Percentiles rank a stretch among this genome's conserved stretches.
phyloP scores from a whole-genome alignment of 768 basidiomycete genomes.

The Lactarius indigo region DNA sequence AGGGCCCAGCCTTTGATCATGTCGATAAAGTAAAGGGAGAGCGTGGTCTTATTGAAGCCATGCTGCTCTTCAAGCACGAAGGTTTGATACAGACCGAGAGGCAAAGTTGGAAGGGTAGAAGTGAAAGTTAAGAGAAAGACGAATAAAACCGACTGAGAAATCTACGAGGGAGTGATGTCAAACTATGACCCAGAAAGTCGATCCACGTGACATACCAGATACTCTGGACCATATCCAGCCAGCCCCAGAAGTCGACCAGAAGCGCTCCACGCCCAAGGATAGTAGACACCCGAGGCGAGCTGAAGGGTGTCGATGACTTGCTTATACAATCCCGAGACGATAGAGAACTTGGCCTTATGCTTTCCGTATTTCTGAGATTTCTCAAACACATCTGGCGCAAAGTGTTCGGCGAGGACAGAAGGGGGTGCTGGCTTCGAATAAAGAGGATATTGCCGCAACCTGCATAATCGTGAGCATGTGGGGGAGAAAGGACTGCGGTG shows the following conservation, averaged over 20 bases:
- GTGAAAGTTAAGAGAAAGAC: slow-evolving; percentile 61
- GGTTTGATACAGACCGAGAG: slow-evolving; percentile 78
- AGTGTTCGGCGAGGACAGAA: slow-evolving; percentile 61
- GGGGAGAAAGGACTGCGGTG: slow-evolving; percentile 2
- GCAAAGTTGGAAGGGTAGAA: slow-evolving; percentile 66
- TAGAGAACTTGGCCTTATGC: slow-evolving; percentile 82
- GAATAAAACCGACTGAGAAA: slow-evolving; percentile 79
- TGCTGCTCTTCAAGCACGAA: slow-evolving; percentile 95
- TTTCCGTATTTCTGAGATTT: slow-evolving; percentile 91
- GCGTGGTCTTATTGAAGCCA: slow-evolving; percentile 95
- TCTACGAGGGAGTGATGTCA: slow-evolving; percentile 45
- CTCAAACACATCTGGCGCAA: slow-evolving; percentile 66
- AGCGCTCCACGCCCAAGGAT: slow-evolving; percentile 78
- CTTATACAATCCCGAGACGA: slow-evolving; percentile 71
- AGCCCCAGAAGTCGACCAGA: slow-evolving; percentile 50
- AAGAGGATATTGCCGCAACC: slow-evolving; percentile 78
- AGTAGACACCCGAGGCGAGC: slow-evolving; percentile 66
- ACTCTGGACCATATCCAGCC: slow-evolving; percentile 63
- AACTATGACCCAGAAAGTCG: not conserved
- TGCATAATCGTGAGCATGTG: slow-evolving; percentile 22
- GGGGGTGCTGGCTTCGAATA: slow-evolving; percentile 78
- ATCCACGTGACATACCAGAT: slow-evolving; percentile 52
- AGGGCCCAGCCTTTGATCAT: slow-evolving; percentile 76
- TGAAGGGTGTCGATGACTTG: slow-evolving; percentile 66
- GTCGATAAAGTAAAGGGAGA: slow-evolving; percentile 70